Percentiles rank a stretch among this genome's conserved stretches.
Evolutionary conservation across 225 moss, liverwort and hornwort species (phyloP).

Genomic region (Asterella californica): DNA sequence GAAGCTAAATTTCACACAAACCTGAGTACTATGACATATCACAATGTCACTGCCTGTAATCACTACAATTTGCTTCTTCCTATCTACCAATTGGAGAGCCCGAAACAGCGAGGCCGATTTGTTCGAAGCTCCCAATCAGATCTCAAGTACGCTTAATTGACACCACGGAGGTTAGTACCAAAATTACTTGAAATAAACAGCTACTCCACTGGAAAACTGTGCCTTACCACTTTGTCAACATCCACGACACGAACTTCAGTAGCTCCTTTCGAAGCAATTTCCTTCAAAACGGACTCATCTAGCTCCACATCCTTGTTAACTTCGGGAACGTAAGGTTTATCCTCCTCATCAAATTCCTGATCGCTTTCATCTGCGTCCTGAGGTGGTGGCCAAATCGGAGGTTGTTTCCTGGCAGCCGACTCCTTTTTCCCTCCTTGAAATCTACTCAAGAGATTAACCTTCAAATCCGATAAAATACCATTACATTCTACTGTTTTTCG

Average conservation of each 20-base stretch:
- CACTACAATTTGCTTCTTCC: neutral
- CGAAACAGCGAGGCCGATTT: neutral
- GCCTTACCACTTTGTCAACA: constrained; percentile 33
- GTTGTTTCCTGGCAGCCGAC: neutral
- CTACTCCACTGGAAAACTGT: neutral
- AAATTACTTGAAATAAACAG: neutral
- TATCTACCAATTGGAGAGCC: neutral
- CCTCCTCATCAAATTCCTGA: constrained; percentile 9
- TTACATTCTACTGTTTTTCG: constrained; percentile 18
- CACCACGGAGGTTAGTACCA: neutral
- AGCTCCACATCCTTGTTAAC: constrained; percentile 26
- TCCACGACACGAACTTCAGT: constrained; percentile 29
- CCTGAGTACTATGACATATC: neutral
- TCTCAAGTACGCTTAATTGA: neutral
- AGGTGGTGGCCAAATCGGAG: constrained; percentile 23
- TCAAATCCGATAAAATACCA: constrained; percentile 29
- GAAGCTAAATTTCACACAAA: neutral
- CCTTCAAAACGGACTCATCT: constrained; percentile 24
- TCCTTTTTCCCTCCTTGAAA: constrained; percentile 8
- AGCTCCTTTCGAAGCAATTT: constrained; percentile 29
- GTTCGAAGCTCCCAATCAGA: neutral
- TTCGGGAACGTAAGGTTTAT: constrained; percentile 22
- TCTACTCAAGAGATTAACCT: constrained; percentile 17
- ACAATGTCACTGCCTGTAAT: neutral
- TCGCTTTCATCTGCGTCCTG: constrained; percentile 14